Evolutionary conservation across 768 basidiomycete species (phyloP), one percentile per base, ranked within the genome.

Genomic region (Kwoniella heveanensis): DNA sequence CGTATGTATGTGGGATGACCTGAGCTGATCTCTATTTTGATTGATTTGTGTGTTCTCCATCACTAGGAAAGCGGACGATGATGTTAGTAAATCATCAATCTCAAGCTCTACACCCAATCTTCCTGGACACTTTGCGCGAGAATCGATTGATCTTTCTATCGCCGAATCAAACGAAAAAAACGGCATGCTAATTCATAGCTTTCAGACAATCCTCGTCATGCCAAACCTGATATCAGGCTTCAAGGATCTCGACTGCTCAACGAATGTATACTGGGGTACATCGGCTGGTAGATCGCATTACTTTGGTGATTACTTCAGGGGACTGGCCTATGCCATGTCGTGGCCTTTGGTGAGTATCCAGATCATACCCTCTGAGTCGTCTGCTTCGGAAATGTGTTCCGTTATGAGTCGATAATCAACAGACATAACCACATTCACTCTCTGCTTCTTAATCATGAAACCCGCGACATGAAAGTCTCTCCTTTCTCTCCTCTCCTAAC

Each of bases 231-330:
- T 81, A 36, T 71, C 73, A 17, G 74, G 74, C 2, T 80, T 81
- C 68, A 67, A 62, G 53, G 55, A 79, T 36, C 56, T 80, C n/a
- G 72, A 81, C 48, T 81, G 80, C 54, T 62, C 77, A 1, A 66
- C 69, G 32, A 81, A 80, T 55, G 64, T 81, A n/a, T 81, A 81
- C 52, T 80, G 79, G 80, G 80, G 80, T 10, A 81, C 80, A 1
- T 73, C 76, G 3, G 73, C 78, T 0, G 80, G 80, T 6, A 62
- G 70, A 36, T 74, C 74, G 17, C 69, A 75, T 50, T 75, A 81
- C 67, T 81, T 80, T 66, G 70, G 67, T 9, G 71, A 72, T n/a
- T 81, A 81, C 57, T 77, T 80, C 62, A 65, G 80, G 30, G 80
- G 80, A 15, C 64, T 81, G 12, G 80, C 78, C 13, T 81, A 81